A percentile compares a stretch with the other conserved stretches of the same genome.
These are phyloP conservation scores for Mucor racemosus DNA, from an alignment of 371 early-diverging fungal genomes.

Conservation along the genomic window DNA sequence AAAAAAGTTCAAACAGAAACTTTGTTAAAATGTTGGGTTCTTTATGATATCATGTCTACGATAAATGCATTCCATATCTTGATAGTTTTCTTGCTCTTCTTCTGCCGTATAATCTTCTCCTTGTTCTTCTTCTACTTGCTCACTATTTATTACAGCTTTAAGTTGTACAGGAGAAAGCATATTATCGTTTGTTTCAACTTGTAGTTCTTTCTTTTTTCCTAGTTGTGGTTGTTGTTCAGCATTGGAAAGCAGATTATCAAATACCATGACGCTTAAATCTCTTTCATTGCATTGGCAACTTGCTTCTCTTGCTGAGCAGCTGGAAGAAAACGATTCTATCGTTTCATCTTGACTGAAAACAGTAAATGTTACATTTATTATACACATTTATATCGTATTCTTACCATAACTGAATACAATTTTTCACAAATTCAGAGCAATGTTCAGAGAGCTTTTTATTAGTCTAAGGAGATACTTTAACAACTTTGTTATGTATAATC, in stretches of 20 bases:
- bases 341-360: not conserved
- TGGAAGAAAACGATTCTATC: not conserved
- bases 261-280: not conserved
- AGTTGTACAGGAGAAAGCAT: slow-evolving; percentile 5
- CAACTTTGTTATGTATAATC: too few species aligned
- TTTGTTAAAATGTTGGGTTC: not conserved
- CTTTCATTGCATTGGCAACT: not conserved
- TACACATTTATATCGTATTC: not conserved
- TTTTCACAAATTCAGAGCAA: not conserved
- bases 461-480: not conserved
- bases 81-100: not conserved
- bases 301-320: slow-evolving; percentile 1
- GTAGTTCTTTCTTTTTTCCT: not conserved
- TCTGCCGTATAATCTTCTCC: too few species aligned
- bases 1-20: slow-evolving; percentile 3
- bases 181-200: not conserved
- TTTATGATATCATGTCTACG: not conserved
- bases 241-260: not conserved
- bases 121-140: not conserved
- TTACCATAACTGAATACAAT: not conserved
- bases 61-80: not conserved
- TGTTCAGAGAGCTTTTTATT: not conserved
- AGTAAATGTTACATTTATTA: not conserved
- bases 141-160: not conserved
- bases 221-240: not conserved